Evolutionary conservation across 805 yeast species (phyloP).

Genomic region (Lipomyces mesembrius): DNA sequence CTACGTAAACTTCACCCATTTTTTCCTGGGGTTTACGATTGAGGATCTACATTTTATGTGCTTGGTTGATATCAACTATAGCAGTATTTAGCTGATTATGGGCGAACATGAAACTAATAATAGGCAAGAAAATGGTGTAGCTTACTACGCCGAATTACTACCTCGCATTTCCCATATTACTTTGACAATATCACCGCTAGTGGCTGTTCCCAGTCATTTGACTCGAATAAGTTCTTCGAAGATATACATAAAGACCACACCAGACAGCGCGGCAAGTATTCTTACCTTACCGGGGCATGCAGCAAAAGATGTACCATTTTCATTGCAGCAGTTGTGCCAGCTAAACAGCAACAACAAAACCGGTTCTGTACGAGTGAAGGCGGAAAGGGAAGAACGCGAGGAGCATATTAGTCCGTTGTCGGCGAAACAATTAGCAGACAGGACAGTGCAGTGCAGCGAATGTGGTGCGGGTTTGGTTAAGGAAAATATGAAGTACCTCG

Average conservation of each 20-base stretch:
- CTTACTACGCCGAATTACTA: slow-evolving; percentile 26
- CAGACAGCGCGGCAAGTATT: neutral
- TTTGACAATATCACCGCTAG: slow-evolving; percentile 18
- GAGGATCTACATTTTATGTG: slow-evolving; percentile 1
- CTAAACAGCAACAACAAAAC: neutral
- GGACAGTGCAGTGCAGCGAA: slow-evolving; percentile 15
- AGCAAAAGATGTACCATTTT: slow-evolving; percentile 24
- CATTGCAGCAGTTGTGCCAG: neutral
- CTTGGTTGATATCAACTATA: neutral
- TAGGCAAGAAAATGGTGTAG: neutral
- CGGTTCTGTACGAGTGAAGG: slow-evolving; percentile 18
- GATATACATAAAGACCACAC: slow-evolving; percentile 19
- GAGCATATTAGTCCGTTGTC: slow-evolving; percentile 12
- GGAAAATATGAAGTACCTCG: slow-evolving; percentile 43
- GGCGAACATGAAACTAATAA: neutral
- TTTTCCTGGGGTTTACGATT: no score
- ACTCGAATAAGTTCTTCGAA: slow-evolving; percentile 19
- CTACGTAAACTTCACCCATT: neutral
- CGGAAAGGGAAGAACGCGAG: slow-evolving; percentile 12
- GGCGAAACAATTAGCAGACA: slow-evolving; percentile 16
- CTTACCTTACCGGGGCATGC: slow-evolving; percentile 21
- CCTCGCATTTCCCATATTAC: slow-evolving; percentile 27
- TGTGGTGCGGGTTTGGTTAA: slow-evolving; percentile 18
- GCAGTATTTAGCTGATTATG: slow-evolving; percentile 10
- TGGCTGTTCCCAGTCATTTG: slow-evolving; percentile 16